Conservation (phyloP, 2,329 filamentous ascomycete species). For the Metarhizium robertsii region DNA sequence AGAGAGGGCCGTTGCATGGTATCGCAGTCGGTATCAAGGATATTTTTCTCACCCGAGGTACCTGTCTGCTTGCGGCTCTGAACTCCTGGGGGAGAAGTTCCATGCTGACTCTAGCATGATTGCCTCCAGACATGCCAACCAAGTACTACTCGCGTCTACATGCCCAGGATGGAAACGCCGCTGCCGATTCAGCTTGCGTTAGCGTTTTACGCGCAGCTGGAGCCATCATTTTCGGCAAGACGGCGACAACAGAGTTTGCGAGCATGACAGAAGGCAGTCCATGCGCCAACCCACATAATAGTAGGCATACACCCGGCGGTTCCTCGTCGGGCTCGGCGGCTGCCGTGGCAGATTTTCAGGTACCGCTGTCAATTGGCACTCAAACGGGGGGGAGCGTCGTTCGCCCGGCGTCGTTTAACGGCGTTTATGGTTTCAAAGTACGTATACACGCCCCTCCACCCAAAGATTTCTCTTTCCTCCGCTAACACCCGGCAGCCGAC, state of each 20-base stretch:
- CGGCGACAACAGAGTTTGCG: slow-evolving; percentile 55
- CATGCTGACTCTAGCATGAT: background rate
- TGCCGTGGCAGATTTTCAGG: slow-evolving; percentile 56
- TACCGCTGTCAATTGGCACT: slow-evolving; percentile 50
- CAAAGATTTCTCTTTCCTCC: background rate
- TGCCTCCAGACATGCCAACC: slow-evolving; percentile 43
- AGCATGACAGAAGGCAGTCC: slow-evolving; percentile 44
- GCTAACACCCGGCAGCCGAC: slow-evolving; percentile 33
- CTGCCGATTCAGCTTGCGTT: slow-evolving; percentile 43
- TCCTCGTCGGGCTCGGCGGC: slow-evolving; percentile 59
- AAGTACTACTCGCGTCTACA: slow-evolving; percentile 47
- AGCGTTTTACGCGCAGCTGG: slow-evolving; percentile 42
- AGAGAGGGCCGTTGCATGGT: slow-evolving; percentile 47
- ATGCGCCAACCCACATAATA: slow-evolving; percentile 56
- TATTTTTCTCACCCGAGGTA: slow-evolving; percentile 46
- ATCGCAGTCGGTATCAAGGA: slow-evolving; percentile 52
- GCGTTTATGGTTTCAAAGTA: slow-evolving; percentile 51
- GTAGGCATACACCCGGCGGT: slow-evolving; percentile 54
- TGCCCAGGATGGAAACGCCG: slow-evolving; percentile 25
- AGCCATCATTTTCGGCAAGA: slow-evolving; percentile 42
- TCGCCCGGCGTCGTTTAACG: slow-evolving; percentile 55
- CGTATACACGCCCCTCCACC: background rate
- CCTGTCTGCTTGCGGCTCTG: background rate
- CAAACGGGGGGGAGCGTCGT: slow-evolving; percentile 59
- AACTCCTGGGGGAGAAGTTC: background rate